Evolutionary conservation across 345 rosid genomes (phyloP).

Genomic region (Pistacia integerrima): DNA sequence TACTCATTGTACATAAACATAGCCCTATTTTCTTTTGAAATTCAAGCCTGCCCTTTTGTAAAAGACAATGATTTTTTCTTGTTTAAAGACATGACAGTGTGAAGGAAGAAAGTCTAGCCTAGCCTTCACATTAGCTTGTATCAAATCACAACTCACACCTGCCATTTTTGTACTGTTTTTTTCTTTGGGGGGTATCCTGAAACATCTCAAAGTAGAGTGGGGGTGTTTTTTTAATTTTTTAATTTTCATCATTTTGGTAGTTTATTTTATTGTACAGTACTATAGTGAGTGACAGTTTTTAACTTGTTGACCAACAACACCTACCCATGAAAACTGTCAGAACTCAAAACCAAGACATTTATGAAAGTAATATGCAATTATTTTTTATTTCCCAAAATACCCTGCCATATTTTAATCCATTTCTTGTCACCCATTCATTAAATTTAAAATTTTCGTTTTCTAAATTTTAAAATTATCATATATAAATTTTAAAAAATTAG

Average conservation of each 20-base stretch:
- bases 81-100: background rate
- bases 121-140: too few species aligned
- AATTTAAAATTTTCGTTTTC: too few species aligned
- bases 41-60: constrained; percentile 2
- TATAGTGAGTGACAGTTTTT: background rate
- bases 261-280: background rate
- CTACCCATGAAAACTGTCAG: background rate
- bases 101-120: too few species aligned
- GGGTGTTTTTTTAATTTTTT: too few species aligned
- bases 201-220: too few species aligned
- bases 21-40: background rate
- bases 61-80: background rate
- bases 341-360: constrained; percentile 22
- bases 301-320: constrained; percentile 6
- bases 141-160: too few species aligned
- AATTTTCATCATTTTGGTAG: too few species aligned
- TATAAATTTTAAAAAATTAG: too few species aligned
- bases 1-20: background rate
- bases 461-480: too few species aligned
- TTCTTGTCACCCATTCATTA: too few species aligned
- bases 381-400: constrained; percentile 3
- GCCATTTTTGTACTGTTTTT: too few species aligned
- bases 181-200: too few species aligned
- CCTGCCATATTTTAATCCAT: background rate
- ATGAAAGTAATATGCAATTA: constrained; percentile 13